phyloP scores from a whole-genome alignment of 352 stramenopile species.

The Plasmopara halstedii region DNA sequence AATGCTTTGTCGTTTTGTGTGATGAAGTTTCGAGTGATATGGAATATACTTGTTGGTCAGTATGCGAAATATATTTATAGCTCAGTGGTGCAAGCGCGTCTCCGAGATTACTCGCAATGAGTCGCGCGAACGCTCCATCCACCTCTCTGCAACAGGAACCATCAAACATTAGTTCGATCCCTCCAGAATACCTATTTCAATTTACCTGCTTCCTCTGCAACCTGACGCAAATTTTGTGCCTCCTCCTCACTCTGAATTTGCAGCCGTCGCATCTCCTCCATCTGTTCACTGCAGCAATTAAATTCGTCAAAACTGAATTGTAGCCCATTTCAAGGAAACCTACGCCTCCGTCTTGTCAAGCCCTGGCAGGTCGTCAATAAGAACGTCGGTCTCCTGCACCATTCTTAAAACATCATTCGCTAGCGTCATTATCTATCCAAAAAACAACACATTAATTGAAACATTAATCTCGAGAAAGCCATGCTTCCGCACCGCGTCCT shows the following conservation, averaged over 20 bases:
- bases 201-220: conserved; percentile 76
- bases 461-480: background rate
- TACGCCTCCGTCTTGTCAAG: conserved; percentile 77
- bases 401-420: conserved; percentile 71
- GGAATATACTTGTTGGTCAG: no score
- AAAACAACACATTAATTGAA: conserved; percentile 3
- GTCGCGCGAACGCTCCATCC: conserved; percentile 75
- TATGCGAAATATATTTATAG: no score
- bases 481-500: conserved; percentile 29
- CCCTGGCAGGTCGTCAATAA: conserved; percentile 75
- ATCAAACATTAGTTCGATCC: background rate
- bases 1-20: no score
- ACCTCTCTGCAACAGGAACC: conserved; percentile 35
- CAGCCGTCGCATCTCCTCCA: conserved; percentile 67
- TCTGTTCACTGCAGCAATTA: conserved; percentile 43
- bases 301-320: background rate
- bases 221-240: conserved; percentile 72
- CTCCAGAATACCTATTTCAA: no score
- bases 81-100: conserved; percentile 51
- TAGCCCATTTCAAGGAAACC: background rate
- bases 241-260: conserved; percentile 83
- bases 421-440: conserved; percentile 54
- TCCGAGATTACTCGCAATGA: conserved; percentile 80
- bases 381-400: conserved; percentile 66
- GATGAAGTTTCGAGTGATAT: no score